Evolutionary conservation across 305 asterid genomes (phyloP).

Genomic region (Solanum aculeatissimum): DNA sequence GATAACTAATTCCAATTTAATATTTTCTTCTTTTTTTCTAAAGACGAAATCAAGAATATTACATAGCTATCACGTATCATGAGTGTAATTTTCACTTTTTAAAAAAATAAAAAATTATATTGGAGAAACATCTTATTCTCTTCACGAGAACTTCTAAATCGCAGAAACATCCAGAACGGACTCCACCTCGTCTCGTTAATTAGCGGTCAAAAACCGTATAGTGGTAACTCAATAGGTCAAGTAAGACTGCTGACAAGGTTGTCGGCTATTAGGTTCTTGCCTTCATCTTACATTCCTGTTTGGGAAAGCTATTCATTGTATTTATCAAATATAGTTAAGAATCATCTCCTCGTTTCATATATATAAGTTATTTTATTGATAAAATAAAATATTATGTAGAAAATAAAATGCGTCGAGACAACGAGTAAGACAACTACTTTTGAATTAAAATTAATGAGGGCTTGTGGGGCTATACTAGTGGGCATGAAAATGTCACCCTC

Average conservation of each 20-base stretch:
- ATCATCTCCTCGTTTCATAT: background rate
- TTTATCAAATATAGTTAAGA: no score
- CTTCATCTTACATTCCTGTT: background rate
- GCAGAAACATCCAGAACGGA: background rate
- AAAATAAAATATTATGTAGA: background rate
- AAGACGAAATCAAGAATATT: background rate
- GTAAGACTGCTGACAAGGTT: background rate
- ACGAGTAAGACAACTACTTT: slow-evolving; percentile 1
- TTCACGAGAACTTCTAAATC: background rate
- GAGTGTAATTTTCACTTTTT: background rate
- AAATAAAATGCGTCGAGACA: background rate
- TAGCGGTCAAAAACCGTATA: background rate
- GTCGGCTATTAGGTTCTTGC: background rate
- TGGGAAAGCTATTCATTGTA: background rate
- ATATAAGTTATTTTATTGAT: background rate
- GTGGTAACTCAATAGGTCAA: background rate
- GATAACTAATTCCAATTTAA: background rate
- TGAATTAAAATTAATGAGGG: slow-evolving; percentile 18
- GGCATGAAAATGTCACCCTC: background rate
- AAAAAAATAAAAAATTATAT: background rate
- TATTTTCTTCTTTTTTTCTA: background rate
- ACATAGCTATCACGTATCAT: background rate
- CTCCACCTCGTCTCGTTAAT: background rate
- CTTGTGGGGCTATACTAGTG: slow-evolving; percentile 2
- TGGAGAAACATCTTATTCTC: background rate